phyloP scores from a whole-genome alignment of 106 monocot genomes.

The Dioscorea dumetorum region DNA sequence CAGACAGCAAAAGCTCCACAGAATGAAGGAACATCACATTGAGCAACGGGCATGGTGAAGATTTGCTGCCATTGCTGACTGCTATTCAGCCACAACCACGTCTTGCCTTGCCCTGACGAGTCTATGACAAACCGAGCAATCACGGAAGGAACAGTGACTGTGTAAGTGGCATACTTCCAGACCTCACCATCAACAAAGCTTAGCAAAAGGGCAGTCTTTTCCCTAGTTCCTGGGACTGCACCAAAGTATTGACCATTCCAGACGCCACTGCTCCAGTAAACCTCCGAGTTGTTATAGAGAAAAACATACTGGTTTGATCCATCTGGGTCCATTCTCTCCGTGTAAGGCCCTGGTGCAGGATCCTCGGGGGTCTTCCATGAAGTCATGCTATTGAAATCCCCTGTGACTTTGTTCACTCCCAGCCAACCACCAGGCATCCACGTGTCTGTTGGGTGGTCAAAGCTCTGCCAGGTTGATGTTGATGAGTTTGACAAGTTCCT shows the following conservation, averaged over 20 bases:
- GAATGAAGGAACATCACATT: slow-evolving; percentile 1
- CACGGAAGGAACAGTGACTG: background rate
- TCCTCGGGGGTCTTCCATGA: slow-evolving; percentile 25
- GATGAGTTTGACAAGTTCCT: slow-evolving; percentile 1
- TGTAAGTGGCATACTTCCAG: slow-evolving; percentile 20
- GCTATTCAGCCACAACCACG: slow-evolving; percentile 8
- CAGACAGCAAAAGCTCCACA: slow-evolving; percentile 9
- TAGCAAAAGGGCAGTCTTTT: slow-evolving; percentile 2
- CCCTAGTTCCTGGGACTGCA: slow-evolving; percentile 6
- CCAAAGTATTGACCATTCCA: slow-evolving; percentile 27
- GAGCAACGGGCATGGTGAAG: slow-evolving; percentile 3
- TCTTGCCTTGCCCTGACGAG: slow-evolving; percentile 10
- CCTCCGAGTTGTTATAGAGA: slow-evolving; percentile 9
- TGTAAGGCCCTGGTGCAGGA: slow-evolving; percentile 17
- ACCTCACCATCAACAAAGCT: slow-evolving; percentile 1
- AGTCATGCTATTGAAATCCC: slow-evolving; percentile 8
- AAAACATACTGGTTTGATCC: slow-evolving; percentile 24
- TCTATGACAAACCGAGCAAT: slow-evolving; percentile 18
- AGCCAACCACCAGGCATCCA: slow-evolving; percentile 17
- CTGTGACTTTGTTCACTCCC: slow-evolving; percentile 28
- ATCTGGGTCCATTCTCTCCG: slow-evolving; percentile 14
- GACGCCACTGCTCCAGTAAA: slow-evolving; percentile 20
- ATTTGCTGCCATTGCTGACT: slow-evolving; percentile 4
- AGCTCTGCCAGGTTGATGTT: slow-evolving; percentile 30
- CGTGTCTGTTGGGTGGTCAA: slow-evolving; percentile 29